Evolutionary conservation across 176 grass and related monocot species (phyloP), one percentile per base, ranked within the genome.

Genomic region (Juncus inflexus): DNA sequence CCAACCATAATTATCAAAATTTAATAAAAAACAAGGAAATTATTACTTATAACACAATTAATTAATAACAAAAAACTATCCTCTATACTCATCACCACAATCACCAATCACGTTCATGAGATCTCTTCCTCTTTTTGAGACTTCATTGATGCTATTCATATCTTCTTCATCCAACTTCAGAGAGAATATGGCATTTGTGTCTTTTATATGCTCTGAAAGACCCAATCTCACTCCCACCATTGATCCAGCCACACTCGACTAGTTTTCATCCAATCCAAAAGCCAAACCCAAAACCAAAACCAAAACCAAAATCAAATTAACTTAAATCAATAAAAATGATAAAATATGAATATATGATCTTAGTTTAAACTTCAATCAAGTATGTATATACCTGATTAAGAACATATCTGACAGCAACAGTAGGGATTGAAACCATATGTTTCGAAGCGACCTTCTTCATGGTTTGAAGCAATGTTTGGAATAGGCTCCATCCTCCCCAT

Each of bases 181-280:
- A 19, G 66, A 81, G 60, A 97, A 83, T 40, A 97, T 81, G 6
- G 79, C 77, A 5, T 76, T 91, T 58, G 85, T 86, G 62, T 97
- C 92, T 60, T 79, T 60, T 73, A 91, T 81, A 81, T 97, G 92
- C 64, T 91, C 87, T 5, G 84, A 79, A 8, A 91, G 84, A 7
- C 92, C 92, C 64, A 91, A 74, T 53, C 87, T 86, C 41, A 97
- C 87, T 61, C 87, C 92, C 51, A 97, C 78, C 92, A 97, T 97
- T 6, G 92, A 97, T 64, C 87, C 87, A 7, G 87, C 92, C 49
- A 97, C 92, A 6, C 82, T 73, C 57, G 77, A 84, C 92, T 97
- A 38, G 19, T 28, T 28, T 15, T 67, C 28, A 3, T 6, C 4
- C 15, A 56, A 73, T 54, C 16, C 16, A 78, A 68, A n/a, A 10